Base-by-base conservation (phyloP, 495 filamentous ascomycete species). In the Aspergillus campestris region DNA sequence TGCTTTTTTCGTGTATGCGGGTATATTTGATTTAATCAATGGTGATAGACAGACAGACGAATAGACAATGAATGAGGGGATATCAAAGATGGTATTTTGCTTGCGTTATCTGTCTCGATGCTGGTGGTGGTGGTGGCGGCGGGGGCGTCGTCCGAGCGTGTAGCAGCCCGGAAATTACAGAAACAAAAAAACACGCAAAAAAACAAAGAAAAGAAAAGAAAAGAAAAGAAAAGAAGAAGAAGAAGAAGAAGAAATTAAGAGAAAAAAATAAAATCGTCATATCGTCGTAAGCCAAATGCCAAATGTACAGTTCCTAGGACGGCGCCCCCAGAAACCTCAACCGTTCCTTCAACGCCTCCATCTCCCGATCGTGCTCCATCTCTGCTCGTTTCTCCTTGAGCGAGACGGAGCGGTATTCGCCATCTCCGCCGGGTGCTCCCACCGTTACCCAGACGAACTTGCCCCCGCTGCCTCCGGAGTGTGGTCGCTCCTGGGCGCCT, bases 391-490 rank as follows among this genome's bases (percentile, higher is more conserved):
- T 56, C 33, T 56, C 56, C 31, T 67, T 69, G n/a, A 70, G 34
- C 34, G 67, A 55, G 13, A 73, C 56, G 5, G 65, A 67, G 10
- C 66, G 65, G 55, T 75, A 73, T 38, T 70, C 61, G 3, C 68
- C 73, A 66, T 94, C 88, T 3, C 86, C 87, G 50, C 79, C 78
- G 38, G 78, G 76, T 7, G 85, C 83, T 4, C 88, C 88, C 32
- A 92, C 84, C 0, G 81, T 87, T 4, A 86, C 86, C 87, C 87
- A 92, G 12, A 89, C 86, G 42, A 84, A 79, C 64, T 89, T 90
- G 38, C 75, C 79, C 8, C 75, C 73, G 37, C 75, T 71, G 32
- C 72, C 68, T n/a, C 75, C 72, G 1, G 55, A 39, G 5, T 62
- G 60, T 6, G 57, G 49, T 11, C 65, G 62, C 65, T 87, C 82